Conservation (phyloP, 2,329 filamentous ascomycete species). For the Diaporthe amygdali region DNA sequence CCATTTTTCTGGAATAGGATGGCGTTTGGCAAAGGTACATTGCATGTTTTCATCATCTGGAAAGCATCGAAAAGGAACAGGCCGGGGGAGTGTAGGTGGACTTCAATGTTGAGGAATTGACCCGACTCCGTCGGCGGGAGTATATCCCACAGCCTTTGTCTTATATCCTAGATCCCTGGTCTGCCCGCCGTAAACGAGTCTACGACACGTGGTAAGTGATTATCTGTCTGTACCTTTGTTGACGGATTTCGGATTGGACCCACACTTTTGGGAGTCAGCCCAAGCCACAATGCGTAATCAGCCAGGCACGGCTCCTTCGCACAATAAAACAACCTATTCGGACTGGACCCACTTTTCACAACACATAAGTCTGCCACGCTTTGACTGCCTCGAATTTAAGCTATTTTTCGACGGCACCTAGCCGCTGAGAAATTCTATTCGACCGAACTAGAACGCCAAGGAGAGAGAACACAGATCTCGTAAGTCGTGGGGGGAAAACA, state of each 20-base stretch:
- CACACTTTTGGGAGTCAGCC: neutral
- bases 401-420: neutral
- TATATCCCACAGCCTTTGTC: neutral
- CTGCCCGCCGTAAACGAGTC: neutral
- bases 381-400: neutral
- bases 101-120: no score
- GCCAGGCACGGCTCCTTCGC: neutral
- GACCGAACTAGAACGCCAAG: neutral
- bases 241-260: neutral
- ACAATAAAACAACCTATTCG: neutral
- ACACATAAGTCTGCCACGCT: neutral
- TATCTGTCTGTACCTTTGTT: neutral
- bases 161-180: neutral
- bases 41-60: neutral
- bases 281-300: slow-evolving; percentile 12
- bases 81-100: neutral
- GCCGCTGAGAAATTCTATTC: neutral
- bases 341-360: slow-evolving; percentile 1
- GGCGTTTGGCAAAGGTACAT: no score
- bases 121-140: neutral
- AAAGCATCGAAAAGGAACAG: neutral
- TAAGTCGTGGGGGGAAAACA: neutral
- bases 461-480: neutral
- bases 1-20: neutral
- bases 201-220: neutral